A percentile compares a stretch with the other conserved stretches of the same genome.
Conservation (phyloP, 352 stramenopile genomes). For the Globisporangium parvum region DNA sequence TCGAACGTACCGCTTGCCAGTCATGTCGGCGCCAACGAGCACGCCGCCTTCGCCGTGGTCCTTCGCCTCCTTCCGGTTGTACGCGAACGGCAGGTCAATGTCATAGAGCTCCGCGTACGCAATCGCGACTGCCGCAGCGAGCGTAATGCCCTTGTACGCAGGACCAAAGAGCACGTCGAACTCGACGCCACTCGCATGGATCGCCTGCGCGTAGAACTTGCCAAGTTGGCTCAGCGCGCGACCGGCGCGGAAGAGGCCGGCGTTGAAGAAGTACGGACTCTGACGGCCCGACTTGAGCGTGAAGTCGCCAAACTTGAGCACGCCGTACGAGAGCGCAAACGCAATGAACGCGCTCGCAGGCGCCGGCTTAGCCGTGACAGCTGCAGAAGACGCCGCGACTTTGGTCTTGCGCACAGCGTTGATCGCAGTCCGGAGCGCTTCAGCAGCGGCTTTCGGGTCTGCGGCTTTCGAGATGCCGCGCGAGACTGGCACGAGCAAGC, state of each 20-base stretch:
- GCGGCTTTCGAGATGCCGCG: slow-evolving; percentile 92
- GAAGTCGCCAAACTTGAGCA: slow-evolving; percentile 98
- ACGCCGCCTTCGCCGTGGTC: slow-evolving; percentile 97
- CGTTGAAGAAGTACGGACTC: slow-evolving; percentile 99
- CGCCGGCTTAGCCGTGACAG: slow-evolving; percentile 3
- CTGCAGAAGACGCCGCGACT: slow-evolving; percentile 15
- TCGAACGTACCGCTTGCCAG: slow-evolving; percentile 82
- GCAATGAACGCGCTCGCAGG: slow-evolving; percentile 94
- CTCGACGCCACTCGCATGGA: slow-evolving; percentile 88
- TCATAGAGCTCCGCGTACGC: slow-evolving; percentile 90
- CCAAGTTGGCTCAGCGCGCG: slow-evolving; percentile 89
- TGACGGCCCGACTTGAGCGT: slow-evolving; percentile 96
- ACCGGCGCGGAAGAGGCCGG: slow-evolving; percentile 94
- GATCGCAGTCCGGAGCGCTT: slow-evolving; percentile 91
- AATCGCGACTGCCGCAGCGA: slow-evolving; percentile 92
- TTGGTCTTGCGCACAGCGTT: slow-evolving; percentile 84
- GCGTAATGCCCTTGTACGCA: slow-evolving; percentile 99
- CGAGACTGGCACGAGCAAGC: slow-evolving; percentile 96
- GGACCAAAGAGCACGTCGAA: slow-evolving; percentile 99
- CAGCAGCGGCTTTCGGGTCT: slow-evolving; percentile 86
- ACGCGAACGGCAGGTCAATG: slow-evolving; percentile 93
- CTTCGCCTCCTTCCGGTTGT: slow-evolving; percentile 99
- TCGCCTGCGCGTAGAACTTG: slow-evolving; percentile 93
- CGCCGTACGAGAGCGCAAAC: slow-evolving; percentile 92
- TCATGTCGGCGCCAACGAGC: slow-evolving; percentile 94